phyloP scores from a whole-genome alignment of 2,329 filamentous ascomycete genomes.

The Eurotiales sp. region DNA sequence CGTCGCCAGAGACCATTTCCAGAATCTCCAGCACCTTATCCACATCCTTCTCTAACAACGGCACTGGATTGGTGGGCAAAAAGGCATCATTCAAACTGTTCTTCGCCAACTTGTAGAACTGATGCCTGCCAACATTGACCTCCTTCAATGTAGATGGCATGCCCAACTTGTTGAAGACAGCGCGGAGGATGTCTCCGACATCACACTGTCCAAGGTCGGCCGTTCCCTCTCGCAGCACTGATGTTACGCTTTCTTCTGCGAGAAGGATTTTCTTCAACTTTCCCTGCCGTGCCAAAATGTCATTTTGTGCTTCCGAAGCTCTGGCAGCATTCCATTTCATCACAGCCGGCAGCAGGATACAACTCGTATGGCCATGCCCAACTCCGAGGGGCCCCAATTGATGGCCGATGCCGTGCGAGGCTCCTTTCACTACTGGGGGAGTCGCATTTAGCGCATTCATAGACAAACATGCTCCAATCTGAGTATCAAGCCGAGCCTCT shows the following conservation, averaged over 20 bases:
- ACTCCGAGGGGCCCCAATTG: constrained; percentile 48
- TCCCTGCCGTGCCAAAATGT: constrained; percentile 28
- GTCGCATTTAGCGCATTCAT: constrained; percentile 36
- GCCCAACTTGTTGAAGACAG: constrained; percentile 14
- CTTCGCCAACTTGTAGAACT: constrained; percentile 15
- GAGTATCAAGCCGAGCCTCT: constrained; percentile 20
- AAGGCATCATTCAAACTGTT: constrained; percentile 17
- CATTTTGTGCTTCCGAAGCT: constrained; percentile 27
- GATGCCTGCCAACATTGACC: constrained; percentile 14
- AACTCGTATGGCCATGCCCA: constrained; percentile 54
- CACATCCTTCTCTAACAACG: constrained; percentile 5
- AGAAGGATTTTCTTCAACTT: constrained; percentile 34
- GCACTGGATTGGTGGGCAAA: constrained; percentile 15
- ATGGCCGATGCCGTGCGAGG: constrained; percentile 44
- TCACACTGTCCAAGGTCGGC: constrained; percentile 3
- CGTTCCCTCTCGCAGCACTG: constrained; percentile 22
- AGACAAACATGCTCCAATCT: constrained; percentile 38
- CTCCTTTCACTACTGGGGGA: constrained; percentile 34
- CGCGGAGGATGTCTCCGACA: constrained; percentile 16
- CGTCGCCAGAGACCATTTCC: constrained; percentile 2
- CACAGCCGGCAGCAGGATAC: constrained; percentile 47
- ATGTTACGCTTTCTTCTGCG: constrained; percentile 27
- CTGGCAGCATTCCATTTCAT: constrained; percentile 46
- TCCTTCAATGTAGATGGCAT: constrained; percentile 16
- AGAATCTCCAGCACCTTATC: constrained; percentile 15